Evolutionary conservation across 352 stramenopile species (phyloP).

Genomic region (Phytopythium montanum): DNA sequence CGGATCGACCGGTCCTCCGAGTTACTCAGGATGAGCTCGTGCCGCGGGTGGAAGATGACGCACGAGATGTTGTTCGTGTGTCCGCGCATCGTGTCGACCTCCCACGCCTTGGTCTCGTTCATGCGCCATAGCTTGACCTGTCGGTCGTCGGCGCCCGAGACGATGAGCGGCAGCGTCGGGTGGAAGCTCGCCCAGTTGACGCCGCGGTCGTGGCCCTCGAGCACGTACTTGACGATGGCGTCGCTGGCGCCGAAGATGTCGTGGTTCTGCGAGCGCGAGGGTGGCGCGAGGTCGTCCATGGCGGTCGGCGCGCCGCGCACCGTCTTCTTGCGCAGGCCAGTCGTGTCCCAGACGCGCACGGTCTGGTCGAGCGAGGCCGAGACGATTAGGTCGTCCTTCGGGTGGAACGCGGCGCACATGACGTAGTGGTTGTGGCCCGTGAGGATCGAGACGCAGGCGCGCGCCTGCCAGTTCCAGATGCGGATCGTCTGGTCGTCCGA

Average conservation of each 20-base stretch:
- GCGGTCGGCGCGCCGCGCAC: slow-evolving; percentile 86
- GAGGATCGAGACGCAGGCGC: slow-evolving; percentile 98
- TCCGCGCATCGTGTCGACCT: slow-evolving; percentile 99
- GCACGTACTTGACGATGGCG: slow-evolving; percentile 99
- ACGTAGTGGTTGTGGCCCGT: slow-evolving; percentile 99
- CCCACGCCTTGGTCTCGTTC: slow-evolving; percentile 99
- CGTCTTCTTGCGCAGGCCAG: slow-evolving; percentile 98
- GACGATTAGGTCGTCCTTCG: slow-evolving; percentile 99
- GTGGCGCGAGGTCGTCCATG: slow-evolving; percentile 61
- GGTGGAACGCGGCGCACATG: slow-evolving; percentile 99
- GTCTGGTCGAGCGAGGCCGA: slow-evolving; percentile 98
- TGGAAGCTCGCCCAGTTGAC: slow-evolving; percentile 99
- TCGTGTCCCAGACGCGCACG: slow-evolving; percentile 99
- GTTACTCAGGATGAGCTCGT: slow-evolving; percentile 99
- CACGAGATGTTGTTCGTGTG: slow-evolving; percentile 99
- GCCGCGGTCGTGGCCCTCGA: slow-evolving; percentile 98
- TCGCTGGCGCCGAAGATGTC: slow-evolving; percentile 99
- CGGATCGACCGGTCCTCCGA: slow-evolving; percentile 99
- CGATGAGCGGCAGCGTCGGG: slow-evolving; percentile 97
- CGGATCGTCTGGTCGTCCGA: slow-evolving; percentile 99
- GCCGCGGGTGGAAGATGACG: slow-evolving; percentile 99
- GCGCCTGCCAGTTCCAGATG: slow-evolving; percentile 99
- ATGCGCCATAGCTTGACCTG: slow-evolving; percentile 99
- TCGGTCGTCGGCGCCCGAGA: slow-evolving; percentile 98
- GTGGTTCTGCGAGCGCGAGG: slow-evolving; percentile 22